Percentiles rank a stretch among this genome's conserved stretches.
Conservation (phyloP, 1,284 basidiomycete genomes). For the Cystobasidium pallidum region DNA sequence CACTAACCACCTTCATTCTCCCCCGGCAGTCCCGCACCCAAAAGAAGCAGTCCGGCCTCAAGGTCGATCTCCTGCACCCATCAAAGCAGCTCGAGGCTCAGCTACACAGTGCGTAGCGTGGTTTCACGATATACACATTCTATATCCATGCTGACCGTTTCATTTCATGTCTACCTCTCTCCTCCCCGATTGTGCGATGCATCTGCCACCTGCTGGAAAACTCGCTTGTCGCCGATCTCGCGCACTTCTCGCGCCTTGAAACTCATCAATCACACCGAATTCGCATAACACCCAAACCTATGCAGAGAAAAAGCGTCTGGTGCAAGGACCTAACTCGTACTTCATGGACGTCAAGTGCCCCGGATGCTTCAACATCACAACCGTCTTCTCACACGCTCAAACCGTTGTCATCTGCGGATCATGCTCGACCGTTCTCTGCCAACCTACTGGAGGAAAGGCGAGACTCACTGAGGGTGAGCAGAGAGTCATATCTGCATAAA, state of each 20-base stretch:
- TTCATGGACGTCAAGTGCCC: constrained; percentile 99
- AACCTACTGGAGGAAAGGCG: constrained; percentile 98
- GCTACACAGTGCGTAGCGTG: constrained; percentile 60
- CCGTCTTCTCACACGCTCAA: constrained; percentile 93
- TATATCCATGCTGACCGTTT: constrained; percentile 58
- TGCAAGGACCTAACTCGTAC: constrained; percentile 96
- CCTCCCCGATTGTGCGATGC: too few relatives aligned
- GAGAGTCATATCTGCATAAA: not conserved
- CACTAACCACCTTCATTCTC: constrained; percentile 28
- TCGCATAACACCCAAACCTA: not conserved
- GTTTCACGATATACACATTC: too few relatives aligned
- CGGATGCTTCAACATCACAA: constrained; percentile 92
- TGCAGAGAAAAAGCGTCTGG: constrained; percentile 96
- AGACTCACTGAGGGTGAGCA: constrained; percentile 91
- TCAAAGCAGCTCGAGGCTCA: constrained; percentile 81
- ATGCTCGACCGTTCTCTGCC: constrained; percentile 94
- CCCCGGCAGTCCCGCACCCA: constrained; percentile 32
- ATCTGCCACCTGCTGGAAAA: constrained; percentile 1
- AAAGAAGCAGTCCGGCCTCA: constrained; percentile 74
- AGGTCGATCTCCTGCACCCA: constrained; percentile 97
- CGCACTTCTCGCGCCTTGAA: too few relatives aligned
- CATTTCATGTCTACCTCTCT: constrained; percentile 54
- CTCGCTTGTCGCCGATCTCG: not conserved
- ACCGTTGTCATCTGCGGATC: constrained; percentile 89
- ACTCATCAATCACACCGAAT: too few relatives aligned